Evolutionary conservation across 2,329 filamentous ascomycete species (phyloP), one percentile per base, ranked within the genome.

Genomic region (Ophiostoma pallidulum): DNA sequence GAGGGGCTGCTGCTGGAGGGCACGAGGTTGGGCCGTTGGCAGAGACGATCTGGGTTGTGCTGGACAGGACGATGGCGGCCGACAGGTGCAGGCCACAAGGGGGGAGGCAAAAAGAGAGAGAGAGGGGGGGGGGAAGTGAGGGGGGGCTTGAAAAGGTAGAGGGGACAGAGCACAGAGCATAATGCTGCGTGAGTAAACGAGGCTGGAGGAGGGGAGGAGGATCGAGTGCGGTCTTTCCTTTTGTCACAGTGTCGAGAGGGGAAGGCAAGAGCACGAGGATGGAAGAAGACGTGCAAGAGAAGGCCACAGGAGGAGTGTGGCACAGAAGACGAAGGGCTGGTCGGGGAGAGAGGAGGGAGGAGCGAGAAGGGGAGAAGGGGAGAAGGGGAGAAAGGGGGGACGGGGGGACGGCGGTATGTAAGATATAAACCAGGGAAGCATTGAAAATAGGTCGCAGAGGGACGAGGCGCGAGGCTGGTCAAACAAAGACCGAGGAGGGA

Each of bases 11-110:
- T 28, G 18, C 8, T 8, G 28, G 28, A 18, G 29, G n/a, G 40
- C 41, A 48, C 40, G 46, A 28, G 40, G 41, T 24, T 4, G 26
- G 12, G 14, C 13, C 18, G 38, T 41, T 31, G 38, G 41, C 32
- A 44, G 22, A 36, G 32, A 26, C 20, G 13, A 37, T 9, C 14
- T n/a, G 31, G 14, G n/a, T n/a, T n/a, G n/a, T 28, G 18, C 8
- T 8, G 28, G 28, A 18, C 16, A 10, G 40, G 35, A 48, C 40
- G 46, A 28, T 33, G 41, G 16, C 8, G 26, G 12, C 9, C 13
- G 18, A 31, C n/a, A n/a, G n/a, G n/a, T n/a, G n/a, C n/a, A n/a
- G n/a, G n/a, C n/a, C n/a, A 22, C 32, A 35, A 13, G 14, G n/a
- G 10, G 32, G 22, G n/a, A 16, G 1, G 8, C 5, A 19, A n/a